Base-by-base conservation (phyloP, 805 yeast species). In the Metschnikowia lochheadii region DNA sequence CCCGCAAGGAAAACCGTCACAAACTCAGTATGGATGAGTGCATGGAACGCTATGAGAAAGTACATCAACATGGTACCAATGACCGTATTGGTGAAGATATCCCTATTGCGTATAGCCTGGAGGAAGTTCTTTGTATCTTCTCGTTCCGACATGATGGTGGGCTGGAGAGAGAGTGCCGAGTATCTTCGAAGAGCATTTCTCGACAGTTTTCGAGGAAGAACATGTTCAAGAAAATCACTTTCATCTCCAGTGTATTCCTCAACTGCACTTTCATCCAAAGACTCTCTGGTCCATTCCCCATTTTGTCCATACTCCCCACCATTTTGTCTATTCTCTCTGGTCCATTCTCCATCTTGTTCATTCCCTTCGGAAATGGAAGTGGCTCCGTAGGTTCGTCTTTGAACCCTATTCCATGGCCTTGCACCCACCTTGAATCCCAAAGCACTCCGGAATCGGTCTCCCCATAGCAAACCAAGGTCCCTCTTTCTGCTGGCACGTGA, bases 1-100 rank as follows among this genome's bases (percentile, higher is more conserved):
- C 67, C 63, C 2, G 84, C 81, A 14, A 82, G 65, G 49, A 76
- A 76, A 3, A 82, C 75, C 0, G 87, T 86, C 40, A 82, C 58
- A 48, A 82, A 78, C 60, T 81, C 85, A 33, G 76, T 73, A 59
- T 67, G 79, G 4, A 79, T 81, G 14, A 77, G 65, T 11, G 67
- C 60, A 59, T 78, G 83, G 44, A 79, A 69, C n/a, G 80, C 67
- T 56, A 75, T 60, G 21, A 72, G 59, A 46, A 78, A 73, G 58
- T 75, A 61, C 63, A 75, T 50, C 62, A 62, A 21, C 47, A 71
- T 66, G 7, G 69, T 59, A 42, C 62, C 62, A 4, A 67, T 46
- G 15, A 70, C 72, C 11, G 63, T 61, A n/a, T 56, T 56, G 21
- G 70, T 62, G 53, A 71, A 65, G 13, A 63, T 59, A 8, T 59